Conservation (phyloP, 139 green algal species). For the Spirogloea muscicola region DNA sequence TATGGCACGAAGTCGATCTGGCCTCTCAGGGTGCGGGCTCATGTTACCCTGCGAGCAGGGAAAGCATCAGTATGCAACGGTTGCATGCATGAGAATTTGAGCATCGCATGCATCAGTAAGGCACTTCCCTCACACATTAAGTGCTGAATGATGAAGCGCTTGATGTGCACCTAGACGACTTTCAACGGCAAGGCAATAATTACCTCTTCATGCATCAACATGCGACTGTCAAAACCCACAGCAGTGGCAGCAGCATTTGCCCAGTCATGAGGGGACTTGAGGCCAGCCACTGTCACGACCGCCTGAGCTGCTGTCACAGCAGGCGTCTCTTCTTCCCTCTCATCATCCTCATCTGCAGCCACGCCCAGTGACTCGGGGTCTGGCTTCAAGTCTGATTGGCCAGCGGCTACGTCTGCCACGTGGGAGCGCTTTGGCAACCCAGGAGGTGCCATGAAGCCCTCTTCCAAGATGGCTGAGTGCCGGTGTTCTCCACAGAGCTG, state of each 20-base stretch:
- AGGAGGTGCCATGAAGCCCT: not conserved
- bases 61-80: too few species aligned
- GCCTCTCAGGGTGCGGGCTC: slow-evolving; percentile 17
- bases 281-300: not conserved
- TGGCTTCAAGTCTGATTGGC: not conserved
- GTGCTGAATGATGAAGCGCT: not conserved
- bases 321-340: not conserved
- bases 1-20: slow-evolving; percentile 11
- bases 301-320: not conserved
- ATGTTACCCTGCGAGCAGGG: too few species aligned
- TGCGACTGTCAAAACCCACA: slow-evolving; percentile 18
- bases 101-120: not conserved
- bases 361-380: not conserved
- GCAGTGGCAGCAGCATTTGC: not conserved
- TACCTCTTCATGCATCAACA: slow-evolving; percentile 34
- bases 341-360: not conserved
- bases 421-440: not conserved
- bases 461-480: not conserved
- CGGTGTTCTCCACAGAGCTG: slow-evolving; percentile 17
- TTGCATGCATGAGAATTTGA: not conserved
- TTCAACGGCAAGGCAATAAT: too few species aligned
- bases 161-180: not conserved
- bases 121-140: not conserved
- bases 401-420: too few species aligned
- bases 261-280: not conserved